Conservation (phyloP, 2,329 filamentous ascomycete species). For the Aspergillus sp. region DNA sequence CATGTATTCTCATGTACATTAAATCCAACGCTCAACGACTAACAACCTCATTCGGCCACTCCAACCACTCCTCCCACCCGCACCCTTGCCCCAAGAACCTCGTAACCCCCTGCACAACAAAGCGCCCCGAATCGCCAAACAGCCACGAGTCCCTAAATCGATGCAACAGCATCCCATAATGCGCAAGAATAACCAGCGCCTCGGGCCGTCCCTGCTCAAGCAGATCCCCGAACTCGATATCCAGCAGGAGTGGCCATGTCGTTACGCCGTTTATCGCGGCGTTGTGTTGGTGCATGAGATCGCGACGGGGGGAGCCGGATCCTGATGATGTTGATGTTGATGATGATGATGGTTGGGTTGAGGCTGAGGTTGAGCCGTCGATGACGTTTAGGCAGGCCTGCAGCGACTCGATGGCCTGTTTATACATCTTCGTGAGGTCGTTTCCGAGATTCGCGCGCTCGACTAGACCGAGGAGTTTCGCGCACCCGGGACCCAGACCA, state of each 20-base stretch:
- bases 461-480: background rate
- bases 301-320: too few relatives aligned
- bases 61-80: conserved; percentile 25
- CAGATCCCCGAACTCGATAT: conserved; percentile 31
- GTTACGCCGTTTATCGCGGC: background rate
- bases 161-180: conserved; percentile 43
- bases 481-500: background rate
- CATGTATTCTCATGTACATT: too few relatives aligned
- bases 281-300: background rate
- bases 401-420: conserved; percentile 15
- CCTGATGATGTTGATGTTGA: too few relatives aligned
- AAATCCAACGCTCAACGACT: too few relatives aligned
- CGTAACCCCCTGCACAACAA: conserved; percentile 27
- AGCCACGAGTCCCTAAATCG: conserved; percentile 38
- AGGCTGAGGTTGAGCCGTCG: background rate
- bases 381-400: conserved; percentile 16
- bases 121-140: conserved; percentile 33
- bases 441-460: background rate
- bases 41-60: background rate
- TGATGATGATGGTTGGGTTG: too few relatives aligned
- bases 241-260: background rate
- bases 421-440: conserved; percentile 11
- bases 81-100: conserved; percentile 28
- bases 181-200: conserved; percentile 42
- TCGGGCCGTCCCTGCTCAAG: conserved; percentile 37